Percentiles rank a stretch among this genome's conserved stretches.
phyloP scores from a whole-genome alignment of 163 green algal species.

The Scenedesmus sp. region DNA sequence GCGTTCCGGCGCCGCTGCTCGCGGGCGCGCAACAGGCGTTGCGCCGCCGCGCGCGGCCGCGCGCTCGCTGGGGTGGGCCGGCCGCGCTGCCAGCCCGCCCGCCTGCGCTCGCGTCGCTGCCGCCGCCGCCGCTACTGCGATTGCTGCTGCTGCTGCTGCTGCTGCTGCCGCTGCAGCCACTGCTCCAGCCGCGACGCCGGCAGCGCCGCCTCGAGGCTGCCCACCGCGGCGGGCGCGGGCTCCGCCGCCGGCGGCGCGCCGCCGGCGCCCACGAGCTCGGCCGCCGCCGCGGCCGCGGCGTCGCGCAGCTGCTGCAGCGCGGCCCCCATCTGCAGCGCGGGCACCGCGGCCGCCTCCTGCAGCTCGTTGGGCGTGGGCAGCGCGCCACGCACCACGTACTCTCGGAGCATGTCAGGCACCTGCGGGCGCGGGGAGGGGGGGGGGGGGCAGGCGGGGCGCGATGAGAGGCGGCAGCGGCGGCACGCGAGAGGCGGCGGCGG shows the following conservation, averaged over 20 bases:
- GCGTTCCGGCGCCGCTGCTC: no score
- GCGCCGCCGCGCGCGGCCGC: no score
- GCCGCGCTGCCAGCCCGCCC: not conserved
- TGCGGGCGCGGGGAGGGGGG: slow-evolving; percentile 4
- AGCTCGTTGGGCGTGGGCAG: slow-evolving; percentile 32
- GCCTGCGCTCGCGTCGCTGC: not conserved
- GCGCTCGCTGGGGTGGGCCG: no score
- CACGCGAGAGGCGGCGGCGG: not conserved
- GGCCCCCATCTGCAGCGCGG: not conserved
- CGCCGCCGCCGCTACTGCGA: not conserved
- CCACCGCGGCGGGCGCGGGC: not conserved
- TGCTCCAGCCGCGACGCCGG: not conserved
- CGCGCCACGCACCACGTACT: slow-evolving; percentile 46
- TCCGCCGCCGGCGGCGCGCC: not conserved
- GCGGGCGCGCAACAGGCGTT: no score
- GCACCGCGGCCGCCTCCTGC: slow-evolving; percentile 9
- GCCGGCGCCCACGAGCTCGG: not conserved
- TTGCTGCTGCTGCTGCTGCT: slow-evolving; percentile 15
- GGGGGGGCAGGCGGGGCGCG: no score
- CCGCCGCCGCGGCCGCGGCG: not conserved
- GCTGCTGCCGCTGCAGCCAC: slow-evolving; percentile 11
- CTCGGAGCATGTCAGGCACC: slow-evolving; percentile 37
- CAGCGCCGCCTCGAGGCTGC: not conserved
- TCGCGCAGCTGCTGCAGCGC: slow-evolving; percentile 26
- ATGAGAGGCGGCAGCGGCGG: not conserved